phyloP scores from a whole-genome alignment of 108 stramenopile genomes.

The Tribonema minus region DNA sequence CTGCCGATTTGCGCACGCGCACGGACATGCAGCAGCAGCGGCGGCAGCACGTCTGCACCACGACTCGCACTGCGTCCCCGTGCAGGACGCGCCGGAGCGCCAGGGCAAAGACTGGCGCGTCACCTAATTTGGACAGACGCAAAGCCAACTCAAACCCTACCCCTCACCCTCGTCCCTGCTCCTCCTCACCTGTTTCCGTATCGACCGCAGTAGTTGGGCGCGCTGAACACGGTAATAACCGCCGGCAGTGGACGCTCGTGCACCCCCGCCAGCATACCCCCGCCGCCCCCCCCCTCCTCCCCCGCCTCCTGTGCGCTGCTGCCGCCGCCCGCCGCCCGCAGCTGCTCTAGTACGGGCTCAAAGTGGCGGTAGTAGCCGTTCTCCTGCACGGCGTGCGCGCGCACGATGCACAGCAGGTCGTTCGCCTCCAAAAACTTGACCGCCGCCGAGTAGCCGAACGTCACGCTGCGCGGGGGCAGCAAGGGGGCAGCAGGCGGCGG shows the following conservation, averaged over 20 bases:
- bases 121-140: too few relatives aligned
- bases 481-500: too few relatives aligned
- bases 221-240: slow-evolving; percentile 59
- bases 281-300: not conserved
- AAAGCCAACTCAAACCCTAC: too few relatives aligned
- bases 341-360: slow-evolving; percentile 5
- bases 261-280: too few relatives aligned
- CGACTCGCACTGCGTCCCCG: too few relatives aligned
- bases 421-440: slow-evolving; percentile 45
- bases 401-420: slow-evolving; percentile 49
- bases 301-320: not conserved
- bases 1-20: too few relatives aligned
- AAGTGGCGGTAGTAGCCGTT: slow-evolving; percentile 55
- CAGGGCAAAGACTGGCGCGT: too few relatives aligned
- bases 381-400: slow-evolving; percentile 60
- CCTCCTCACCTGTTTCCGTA: slow-evolving; percentile 53
- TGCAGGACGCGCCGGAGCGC: too few relatives aligned
- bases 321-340: not conserved
- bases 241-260: slow-evolving; percentile 11
- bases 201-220: slow-evolving; percentile 61
- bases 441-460: slow-evolving; percentile 50
- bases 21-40: too few relatives aligned
- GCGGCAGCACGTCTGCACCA: too few relatives aligned
- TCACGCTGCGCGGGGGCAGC: too few relatives aligned
- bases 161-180: too few relatives aligned